phyloP scores from a whole-genome alignment of 306 rosid species.

The Boehmeria nivea region DNA sequence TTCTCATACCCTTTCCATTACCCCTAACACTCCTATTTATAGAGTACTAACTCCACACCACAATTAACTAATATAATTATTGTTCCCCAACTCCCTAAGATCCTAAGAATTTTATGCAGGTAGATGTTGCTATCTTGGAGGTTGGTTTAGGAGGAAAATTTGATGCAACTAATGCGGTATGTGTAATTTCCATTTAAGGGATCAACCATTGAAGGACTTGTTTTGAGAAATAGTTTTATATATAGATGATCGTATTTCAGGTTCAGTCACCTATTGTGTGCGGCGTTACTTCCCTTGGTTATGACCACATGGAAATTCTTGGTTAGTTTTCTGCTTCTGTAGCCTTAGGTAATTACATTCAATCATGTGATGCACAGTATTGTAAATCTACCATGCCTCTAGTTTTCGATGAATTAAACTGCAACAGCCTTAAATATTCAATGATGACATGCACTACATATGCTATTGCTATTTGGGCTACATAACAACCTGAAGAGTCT shows the following conservation, averaged over 20 bases:
- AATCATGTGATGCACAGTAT: constrained; percentile 9
- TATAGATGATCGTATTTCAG: constrained; percentile 33
- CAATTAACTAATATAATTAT: too few relatives aligned
- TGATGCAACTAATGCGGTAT: constrained; percentile 93
- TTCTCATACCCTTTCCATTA: too few relatives aligned
- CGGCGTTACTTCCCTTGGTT: constrained; percentile 90
- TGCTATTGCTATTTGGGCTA: too few relatives aligned
- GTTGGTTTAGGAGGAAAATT: constrained; percentile 89
- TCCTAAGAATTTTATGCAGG: constrained; percentile 48
- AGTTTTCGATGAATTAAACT: background rate
- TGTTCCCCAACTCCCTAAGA: too few relatives aligned
- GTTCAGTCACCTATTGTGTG: constrained; percentile 78
- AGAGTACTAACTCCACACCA: too few relatives aligned
- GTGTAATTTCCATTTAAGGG: constrained; percentile 5
- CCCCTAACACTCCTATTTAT: too few relatives aligned
- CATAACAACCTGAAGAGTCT: too few relatives aligned
- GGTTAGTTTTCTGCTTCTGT: constrained; percentile 59
- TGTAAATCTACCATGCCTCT: constrained; percentile 7
- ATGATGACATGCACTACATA: constrained; percentile 1
- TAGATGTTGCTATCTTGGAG: constrained; percentile 86
- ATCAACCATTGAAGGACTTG: background rate
- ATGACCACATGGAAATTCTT: constrained; percentile 98
- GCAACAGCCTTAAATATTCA: background rate
- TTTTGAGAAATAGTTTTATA: background rate
- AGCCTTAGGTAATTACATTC: constrained; percentile 13